Base-by-base conservation (phyloP, 371 early-diverging fungal genomes). In the Mucor plumbeus region DNA sequence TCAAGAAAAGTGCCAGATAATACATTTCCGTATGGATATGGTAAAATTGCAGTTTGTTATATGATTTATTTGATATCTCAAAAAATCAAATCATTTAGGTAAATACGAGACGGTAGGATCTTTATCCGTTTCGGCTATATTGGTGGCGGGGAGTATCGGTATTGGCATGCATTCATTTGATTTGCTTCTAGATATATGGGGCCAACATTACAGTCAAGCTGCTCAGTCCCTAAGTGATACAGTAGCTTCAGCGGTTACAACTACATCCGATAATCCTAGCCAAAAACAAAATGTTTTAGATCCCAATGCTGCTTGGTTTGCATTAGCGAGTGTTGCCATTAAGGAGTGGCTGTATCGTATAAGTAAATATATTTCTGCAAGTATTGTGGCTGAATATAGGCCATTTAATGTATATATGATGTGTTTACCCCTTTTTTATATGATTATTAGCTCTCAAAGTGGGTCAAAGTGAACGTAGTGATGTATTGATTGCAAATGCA, bases 231-330 rank as follows among this genome's bases (percentile, higher is more conserved):
- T 50, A 11, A 56, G 33, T 39, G 44, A 11, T 7, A 19, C 60
- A 4, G 21, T 21, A 4, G 40, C 35, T 1, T 50, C 50, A 7
- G 17, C 50, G 50, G 50, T 26, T 0, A 50, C 50, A 13, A 50
- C 50, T 21, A 21, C 41, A 43, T 14, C 68, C n/a, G 21, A 15
- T 26, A 10, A 60, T 60, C 9, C 21, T 2, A 50, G 21, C 11
- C 50, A 26, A n/a, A 40, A 58, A 8, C 36, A 58, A 13, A 44
- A 55, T 21, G 31, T 44, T 48, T 34, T 88, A 15, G 85, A 87
- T 72, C 85, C 90, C 11, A 83, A 85, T 55, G 90, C 90, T 31
- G 85, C 88, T 13, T 90, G 88, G 88, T 86, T 90, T 80, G 90
- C 89, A 0, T 68, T 80, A 4, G 77, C 78, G 0, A 88, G 88